Conservation (phyloP, 768 basidiomycete species). For the Glaciozyma antarctica region DNA sequence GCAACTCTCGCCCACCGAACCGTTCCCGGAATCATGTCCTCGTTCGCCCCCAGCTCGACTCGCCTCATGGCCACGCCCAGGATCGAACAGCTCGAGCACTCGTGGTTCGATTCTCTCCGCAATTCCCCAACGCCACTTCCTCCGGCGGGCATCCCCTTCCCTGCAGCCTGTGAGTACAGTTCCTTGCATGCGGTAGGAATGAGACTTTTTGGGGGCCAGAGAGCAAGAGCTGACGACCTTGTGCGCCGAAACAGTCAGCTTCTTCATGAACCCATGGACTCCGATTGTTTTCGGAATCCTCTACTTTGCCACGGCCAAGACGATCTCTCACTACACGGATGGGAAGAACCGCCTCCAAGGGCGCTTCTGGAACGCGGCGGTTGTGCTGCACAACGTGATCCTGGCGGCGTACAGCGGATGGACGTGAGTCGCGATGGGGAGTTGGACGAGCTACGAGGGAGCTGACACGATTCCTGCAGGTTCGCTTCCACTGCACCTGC, state of each 20-base stretch:
- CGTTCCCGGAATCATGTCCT: no score
- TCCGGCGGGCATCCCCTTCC: slow-evolving; percentile 16
- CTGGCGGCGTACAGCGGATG: slow-evolving; percentile 33
- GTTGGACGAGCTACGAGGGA: background rate
- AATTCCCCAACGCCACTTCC: slow-evolving; percentile 5
- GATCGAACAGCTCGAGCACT: no score
- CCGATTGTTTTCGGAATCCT: slow-evolving; percentile 31
- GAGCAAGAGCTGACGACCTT: background rate
- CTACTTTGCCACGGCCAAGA: slow-evolving; percentile 31
- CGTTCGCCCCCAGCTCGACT: no score
- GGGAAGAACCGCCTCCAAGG: slow-evolving; percentile 31
- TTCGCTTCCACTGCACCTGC: slow-evolving; percentile 26
- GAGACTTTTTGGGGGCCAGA: background rate
- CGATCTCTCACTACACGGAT: slow-evolving; percentile 23
- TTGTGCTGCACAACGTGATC: slow-evolving; percentile 35
- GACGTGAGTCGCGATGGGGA: slow-evolving; percentile 28
- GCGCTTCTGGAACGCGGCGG: slow-evolving; percentile 22
- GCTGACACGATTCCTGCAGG: background rate
- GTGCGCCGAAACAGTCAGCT: background rate
- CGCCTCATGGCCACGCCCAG: no score
- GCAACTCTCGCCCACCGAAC: no score
- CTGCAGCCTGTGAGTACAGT: slow-evolving; percentile 6
- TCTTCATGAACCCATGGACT: slow-evolving; percentile 22
- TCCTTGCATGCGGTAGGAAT: background rate
- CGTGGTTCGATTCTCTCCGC: slow-evolving; percentile 5